Conservation (phyloP, 2,329 filamentous ascomycete genomes). For the Hymenoscyphus fructigenus region DNA sequence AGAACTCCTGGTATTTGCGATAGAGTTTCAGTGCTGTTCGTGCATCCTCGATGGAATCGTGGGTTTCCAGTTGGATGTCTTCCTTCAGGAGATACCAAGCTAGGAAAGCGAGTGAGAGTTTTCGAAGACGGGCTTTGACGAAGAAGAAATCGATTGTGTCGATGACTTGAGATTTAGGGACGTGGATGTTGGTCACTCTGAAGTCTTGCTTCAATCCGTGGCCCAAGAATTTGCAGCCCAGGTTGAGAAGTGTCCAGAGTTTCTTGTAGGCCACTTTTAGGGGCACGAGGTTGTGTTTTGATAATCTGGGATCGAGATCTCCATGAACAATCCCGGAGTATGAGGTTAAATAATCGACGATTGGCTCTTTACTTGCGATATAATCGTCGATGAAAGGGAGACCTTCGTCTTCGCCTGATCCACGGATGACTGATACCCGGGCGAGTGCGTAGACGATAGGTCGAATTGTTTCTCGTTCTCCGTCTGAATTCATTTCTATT, state of each 20-base stretch:
- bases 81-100: conserved; percentile 90
- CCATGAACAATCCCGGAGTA: conserved; percentile 88
- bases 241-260: conserved; percentile 91
- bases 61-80: conserved; percentile 87
- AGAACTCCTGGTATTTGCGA: conserved; percentile 85
- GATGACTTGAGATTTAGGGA: conserved; percentile 85
- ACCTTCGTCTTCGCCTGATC: conserved; percentile 74
- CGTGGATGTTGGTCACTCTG: conserved; percentile 95
- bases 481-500: conserved; percentile 94
- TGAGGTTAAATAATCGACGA: conserved; percentile 92
- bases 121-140: conserved; percentile 76
- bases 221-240: conserved; percentile 90
- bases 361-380: conserved; percentile 83
- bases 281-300: conserved; percentile 78
- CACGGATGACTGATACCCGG: conserved; percentile 87
- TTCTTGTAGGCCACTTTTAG: conserved; percentile 97
- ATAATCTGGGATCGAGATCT: conserved; percentile 78
- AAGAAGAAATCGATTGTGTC: conserved; percentile 94
- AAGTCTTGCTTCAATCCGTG: conserved; percentile 95
- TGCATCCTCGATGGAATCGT: conserved; percentile 95
- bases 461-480: conserved; percentile 85
- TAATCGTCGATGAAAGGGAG: conserved; percentile 96
- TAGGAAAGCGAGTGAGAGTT: conserved; percentile 85
- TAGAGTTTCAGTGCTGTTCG: conserved; percentile 86
- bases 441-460: conserved; percentile 89